Conservation (phyloP, 2,329 filamentous ascomycete genomes). For the Sporothrix pseudoabietina region DNA sequence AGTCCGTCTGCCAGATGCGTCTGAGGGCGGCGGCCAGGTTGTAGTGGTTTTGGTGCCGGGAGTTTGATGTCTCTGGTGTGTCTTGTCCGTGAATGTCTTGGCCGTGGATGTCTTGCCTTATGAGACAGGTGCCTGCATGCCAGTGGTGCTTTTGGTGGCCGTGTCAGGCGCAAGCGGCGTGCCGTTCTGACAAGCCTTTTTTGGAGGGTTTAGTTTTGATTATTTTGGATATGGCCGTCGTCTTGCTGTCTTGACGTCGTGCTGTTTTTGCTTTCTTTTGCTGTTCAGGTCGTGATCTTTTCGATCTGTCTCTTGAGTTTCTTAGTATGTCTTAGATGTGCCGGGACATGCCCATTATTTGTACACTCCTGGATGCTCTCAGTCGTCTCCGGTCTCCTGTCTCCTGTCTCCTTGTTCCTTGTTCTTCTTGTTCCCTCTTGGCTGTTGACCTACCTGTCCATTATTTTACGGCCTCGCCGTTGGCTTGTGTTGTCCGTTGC, state of each 20-base stretch:
- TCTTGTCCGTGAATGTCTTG: slow-evolving; percentile 14
- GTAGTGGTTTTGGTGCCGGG: neutral
- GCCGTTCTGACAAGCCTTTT: no score
- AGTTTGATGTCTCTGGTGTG: neutral
- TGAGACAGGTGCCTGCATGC: slow-evolving; percentile 16
- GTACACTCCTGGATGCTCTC: slow-evolving; percentile 22
- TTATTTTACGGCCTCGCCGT: neutral
- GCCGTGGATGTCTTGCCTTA: slow-evolving; percentile 25
- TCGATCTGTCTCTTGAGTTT: neutral
- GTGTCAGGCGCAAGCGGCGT: neutral
- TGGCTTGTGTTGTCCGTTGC: neutral
- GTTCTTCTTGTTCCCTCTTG: neutral
- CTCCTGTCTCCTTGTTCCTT: neutral
- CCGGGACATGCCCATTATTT: slow-evolving; percentile 28
- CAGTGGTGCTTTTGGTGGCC: neutral
- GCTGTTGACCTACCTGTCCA: neutral
- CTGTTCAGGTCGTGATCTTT: neutral
- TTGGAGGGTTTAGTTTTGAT: neutral
- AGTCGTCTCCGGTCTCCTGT: neutral
- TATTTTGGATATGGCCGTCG: no score
- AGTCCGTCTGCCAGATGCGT: slow-evolving; percentile 11
- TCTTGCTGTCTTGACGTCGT: neutral
- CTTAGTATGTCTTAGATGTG: slow-evolving; percentile 12
- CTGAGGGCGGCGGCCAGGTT: neutral
- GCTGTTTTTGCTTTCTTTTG: slow-evolving; percentile 5